Evolutionary conservation across 768 basidiomycete genomes (phyloP).

Genomic region (Gloeostereum incarnatum): DNA sequence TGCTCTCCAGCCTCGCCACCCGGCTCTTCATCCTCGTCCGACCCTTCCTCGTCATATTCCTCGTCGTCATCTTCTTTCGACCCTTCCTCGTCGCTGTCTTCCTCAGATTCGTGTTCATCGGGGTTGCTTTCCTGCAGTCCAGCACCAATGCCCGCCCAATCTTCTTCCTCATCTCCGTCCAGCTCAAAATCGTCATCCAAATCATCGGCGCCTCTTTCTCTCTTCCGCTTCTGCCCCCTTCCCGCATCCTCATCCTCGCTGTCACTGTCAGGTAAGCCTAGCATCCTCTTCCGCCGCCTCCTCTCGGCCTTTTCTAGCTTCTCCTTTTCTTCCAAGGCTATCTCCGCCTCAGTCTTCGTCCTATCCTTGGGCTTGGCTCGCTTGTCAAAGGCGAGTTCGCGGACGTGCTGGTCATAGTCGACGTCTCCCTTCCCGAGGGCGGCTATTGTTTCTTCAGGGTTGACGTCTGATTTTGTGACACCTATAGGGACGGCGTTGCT

Average conservation of each 20-base stretch:
- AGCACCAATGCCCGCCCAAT: constrained; percentile 30
- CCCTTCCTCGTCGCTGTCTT: constrained; percentile 20
- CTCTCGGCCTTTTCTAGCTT: constrained; percentile 80
- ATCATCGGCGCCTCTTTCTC: constrained; percentile 71
- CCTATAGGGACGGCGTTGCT: constrained; percentile 26
- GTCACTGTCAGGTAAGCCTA: constrained; percentile 65
- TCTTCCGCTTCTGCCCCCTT: constrained; percentile 40
- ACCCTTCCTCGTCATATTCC: constrained; percentile 25
- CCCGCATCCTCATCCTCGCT: constrained; percentile 46
- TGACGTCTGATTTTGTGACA: constrained; percentile 5
- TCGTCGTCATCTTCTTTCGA: constrained; percentile 25
- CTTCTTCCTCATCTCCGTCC: constrained; percentile 28
- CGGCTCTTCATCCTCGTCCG: constrained; percentile 25
- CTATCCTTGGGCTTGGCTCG: constrained; percentile 91
- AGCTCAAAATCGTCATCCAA: constrained; percentile 90
- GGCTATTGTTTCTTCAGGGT: constrained; percentile 10
- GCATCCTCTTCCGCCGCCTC: constrained; percentile 71
- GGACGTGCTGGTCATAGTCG: constrained; percentile 89
- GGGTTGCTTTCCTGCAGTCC: constrained; percentile 27
- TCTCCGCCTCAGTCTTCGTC: constrained; percentile 93
- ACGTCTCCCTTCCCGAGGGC: constrained; percentile 29
- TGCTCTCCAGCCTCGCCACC: constrained; percentile 32
- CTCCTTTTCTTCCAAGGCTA: constrained; percentile 83
- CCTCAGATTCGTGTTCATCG: constrained; percentile 18
- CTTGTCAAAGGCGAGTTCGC: constrained; percentile 88